A percentile compares a stretch with the other conserved stretches of the same genome.
phyloP scores from a whole-genome alignment of 2,329 filamentous ascomycete species.

The Trichoderma breve region DNA sequence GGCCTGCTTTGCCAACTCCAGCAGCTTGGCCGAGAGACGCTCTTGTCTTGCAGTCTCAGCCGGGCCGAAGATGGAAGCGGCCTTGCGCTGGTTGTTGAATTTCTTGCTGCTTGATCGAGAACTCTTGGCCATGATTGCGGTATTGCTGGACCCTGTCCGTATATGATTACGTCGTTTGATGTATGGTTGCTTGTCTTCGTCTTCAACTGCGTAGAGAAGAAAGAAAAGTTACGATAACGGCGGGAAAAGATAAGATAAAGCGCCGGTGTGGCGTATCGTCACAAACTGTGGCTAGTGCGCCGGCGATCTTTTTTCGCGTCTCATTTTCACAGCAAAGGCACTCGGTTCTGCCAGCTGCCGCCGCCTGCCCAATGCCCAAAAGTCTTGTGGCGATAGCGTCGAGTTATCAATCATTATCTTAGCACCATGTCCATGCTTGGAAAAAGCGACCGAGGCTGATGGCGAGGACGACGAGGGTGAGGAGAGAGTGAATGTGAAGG shows the following conservation, averaged over 20 bases:
- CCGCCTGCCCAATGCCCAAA: constrained; percentile 4
- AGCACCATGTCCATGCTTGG: not conserved
- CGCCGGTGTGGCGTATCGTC: not conserved
- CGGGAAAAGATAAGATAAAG: constrained; percentile 13
- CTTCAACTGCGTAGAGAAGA: constrained; percentile 18
- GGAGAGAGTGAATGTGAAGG: constrained; percentile 18
- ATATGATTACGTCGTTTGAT: not conserved
- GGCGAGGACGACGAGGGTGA: constrained; percentile 17
- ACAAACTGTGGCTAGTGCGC: not conserved
- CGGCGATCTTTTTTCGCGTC: not conserved
- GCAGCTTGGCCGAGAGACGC: constrained; percentile 80
- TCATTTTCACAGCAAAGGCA: not conserved
- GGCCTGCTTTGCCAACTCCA: constrained; percentile 74
- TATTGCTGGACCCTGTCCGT: not conserved
- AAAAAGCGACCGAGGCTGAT: constrained; percentile 15
- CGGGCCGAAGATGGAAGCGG: constrained; percentile 79
- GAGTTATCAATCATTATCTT: not conserved
- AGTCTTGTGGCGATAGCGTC: constrained; percentile 9
- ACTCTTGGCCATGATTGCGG: constrained; percentile 76
- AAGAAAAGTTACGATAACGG: constrained; percentile 28
- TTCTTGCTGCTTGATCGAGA: constrained; percentile 76
- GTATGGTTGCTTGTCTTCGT: not conserved
- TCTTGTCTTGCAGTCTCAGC: constrained; percentile 75
- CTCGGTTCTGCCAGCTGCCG: constrained; percentile 18
- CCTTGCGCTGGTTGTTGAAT: constrained; percentile 77